Evolutionary conservation across 2,329 filamentous ascomycete genomes (phyloP), one percentile per base, ranked within the genome.

Genomic region (Fusarium nisikadoi): DNA sequence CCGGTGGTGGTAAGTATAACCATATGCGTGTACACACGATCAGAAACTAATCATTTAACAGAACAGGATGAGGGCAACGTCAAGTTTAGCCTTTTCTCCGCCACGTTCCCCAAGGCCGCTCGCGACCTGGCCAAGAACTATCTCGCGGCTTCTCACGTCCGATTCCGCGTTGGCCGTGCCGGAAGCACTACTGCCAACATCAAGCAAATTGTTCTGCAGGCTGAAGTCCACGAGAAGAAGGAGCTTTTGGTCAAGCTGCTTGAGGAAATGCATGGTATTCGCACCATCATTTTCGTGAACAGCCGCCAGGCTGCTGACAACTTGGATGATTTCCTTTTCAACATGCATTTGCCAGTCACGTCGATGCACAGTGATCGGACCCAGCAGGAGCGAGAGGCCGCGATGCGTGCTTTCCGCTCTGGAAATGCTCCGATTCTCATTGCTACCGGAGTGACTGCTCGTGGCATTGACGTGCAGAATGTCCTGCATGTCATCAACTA

Each of bases 401-500:
- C 95, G 3, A 88, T 98, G 90, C 91, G 94, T 75, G 88, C 92
- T 4, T 98, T 98, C 87, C 91, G 93, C 25, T 85, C 84, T 25
- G 95, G 93, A 3, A 88, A 87, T 36, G 86, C 88, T 14, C 95
- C 95, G 0, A 93, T 99, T 61, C 82, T 99, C 64, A 89, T 98
- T 66, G 91, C 95, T 16, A 98, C 95, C 27, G 94, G 93, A 52
- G 89, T 99, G 56, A 91, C 92, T 56, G 93, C 94, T 78, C 94
- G 96, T 75, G 96, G 96, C 11, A 91, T 98, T 38, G 95, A 98
- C 75, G 92, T 98, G 39, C 89, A 89, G 64, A 94, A 96, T 72
- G 92, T 98, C 10, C 90, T 91, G 84, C 94, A 97, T 72, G 93
- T 99, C 67, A 92, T 99, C 86, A 98, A 99, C 83, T 98, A 91